Conservation (phyloP, 257 asterid genomes). For the Solanum arcanum region DNA sequence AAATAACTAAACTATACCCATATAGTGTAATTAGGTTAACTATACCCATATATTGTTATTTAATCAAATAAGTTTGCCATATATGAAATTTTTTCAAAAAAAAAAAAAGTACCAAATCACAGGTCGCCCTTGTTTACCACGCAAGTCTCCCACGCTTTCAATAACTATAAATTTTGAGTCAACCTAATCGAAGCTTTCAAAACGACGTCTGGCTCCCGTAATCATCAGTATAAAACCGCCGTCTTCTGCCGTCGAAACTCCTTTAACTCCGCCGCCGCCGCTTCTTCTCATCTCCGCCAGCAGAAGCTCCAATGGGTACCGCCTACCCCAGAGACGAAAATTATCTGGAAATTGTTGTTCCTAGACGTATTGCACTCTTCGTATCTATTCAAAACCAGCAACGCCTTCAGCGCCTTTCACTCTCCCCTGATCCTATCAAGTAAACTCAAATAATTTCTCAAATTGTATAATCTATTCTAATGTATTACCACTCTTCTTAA, state of each 20-base stretch:
- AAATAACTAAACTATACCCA: too few relatives aligned
- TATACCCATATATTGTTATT: too few relatives aligned
- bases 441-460: background rate
- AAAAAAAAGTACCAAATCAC: background rate
- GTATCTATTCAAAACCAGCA: constrained; percentile 41
- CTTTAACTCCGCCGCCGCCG: background rate
- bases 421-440: constrained; percentile 52
- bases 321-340: constrained; percentile 36
- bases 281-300: background rate
- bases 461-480: background rate
- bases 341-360: constrained; percentile 49
- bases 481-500: background rate
- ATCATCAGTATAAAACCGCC: background rate
- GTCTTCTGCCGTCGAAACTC: background rate
- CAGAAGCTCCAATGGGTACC: background rate
- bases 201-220: background rate
- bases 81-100: too few relatives aligned
- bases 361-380: constrained; percentile 55
- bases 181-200: background rate
- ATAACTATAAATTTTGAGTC: background rate
- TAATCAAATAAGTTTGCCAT: too few relatives aligned
- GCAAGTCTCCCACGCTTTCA: background rate
- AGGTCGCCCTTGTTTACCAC: background rate
- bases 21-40: too few relatives aligned
- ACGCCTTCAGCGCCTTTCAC: constrained; percentile 38